Conservation (phyloP, 2,329 filamentous ascomycete species). For the Paracoccidioides brasiliensis region DNA sequence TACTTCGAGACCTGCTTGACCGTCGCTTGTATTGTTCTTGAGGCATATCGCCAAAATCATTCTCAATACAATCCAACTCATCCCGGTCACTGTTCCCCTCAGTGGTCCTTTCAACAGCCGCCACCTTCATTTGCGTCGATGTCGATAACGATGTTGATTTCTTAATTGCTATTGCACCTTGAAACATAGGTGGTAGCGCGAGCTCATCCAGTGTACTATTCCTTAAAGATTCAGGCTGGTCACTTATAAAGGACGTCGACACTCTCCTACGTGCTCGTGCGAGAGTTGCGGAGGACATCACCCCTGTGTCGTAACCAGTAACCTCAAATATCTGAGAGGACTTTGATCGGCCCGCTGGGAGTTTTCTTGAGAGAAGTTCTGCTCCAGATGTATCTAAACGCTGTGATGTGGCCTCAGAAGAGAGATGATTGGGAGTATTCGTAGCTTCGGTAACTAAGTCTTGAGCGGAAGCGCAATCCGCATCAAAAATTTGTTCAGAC, state of each 20-base stretch:
- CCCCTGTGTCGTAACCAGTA: slow-evolving; percentile 30
- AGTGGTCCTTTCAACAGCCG: background rate
- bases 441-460: background rate
- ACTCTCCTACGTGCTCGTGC: slow-evolving; percentile 10
- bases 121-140: background rate
- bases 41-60: slow-evolving; percentile 21
- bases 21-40: slow-evolving; percentile 29
- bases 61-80: slow-evolving; percentile 8
- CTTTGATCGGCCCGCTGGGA: slow-evolving; percentile 14
- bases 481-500: background rate
- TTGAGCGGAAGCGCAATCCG: background rate
- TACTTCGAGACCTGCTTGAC: slow-evolving; percentile 21
- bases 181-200: slow-evolving; percentile 14
- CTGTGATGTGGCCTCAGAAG: background rate
- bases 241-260: slow-evolving; percentile 1
- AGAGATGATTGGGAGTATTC: background rate
- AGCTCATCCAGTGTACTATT: slow-evolving; percentile 18
- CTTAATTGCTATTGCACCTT: slow-evolving; percentile 6
- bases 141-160: background rate
- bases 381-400: background rate
- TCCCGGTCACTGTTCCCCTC: slow-evolving; percentile 4
- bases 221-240: slow-evolving; percentile 12
- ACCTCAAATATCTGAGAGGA: slow-evolving; percentile 16
- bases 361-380: background rate
- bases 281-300: slow-evolving; percentile 24